Evolutionary conservation across 2,329 filamentous ascomycete species (phyloP), one percentile per base, ranked within the genome.

Genomic region (Apiospora kogelbergensis): DNA sequence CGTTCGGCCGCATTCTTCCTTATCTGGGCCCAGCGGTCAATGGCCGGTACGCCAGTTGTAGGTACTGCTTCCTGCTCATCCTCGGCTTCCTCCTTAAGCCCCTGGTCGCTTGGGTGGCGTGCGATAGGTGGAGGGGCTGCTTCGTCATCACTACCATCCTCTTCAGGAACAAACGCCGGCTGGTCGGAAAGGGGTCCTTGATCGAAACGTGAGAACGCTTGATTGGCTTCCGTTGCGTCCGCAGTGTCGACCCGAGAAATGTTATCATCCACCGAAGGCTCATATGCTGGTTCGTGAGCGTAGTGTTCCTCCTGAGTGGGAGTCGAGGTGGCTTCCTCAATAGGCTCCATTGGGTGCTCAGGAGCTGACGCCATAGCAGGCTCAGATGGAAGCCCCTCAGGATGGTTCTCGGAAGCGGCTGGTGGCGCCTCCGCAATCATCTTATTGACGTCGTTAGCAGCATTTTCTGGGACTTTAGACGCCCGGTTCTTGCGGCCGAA

Each of bases 21-120:
- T 73, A 98, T 98, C 80, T 97, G 94, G 0, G 95, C 95, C 96
- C 96, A 99, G 68, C 95, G 90, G 78, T 98, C 95, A 72, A 92
- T 86, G 41, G 83, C 82, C 4, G 84, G 83, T 9, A 79, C 72
- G 0, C 73, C 67, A 26, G 77, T 76, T 3, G 77, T 75, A 33
- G 79, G 76, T 37, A 79, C 72, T 40, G 77, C 75, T 42, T 75
- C 74, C n/a, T 78, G 73, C 26, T 71, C 67, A 70, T 76, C 65
- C 68, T 76, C 63, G 71, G 75, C 26, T 6, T 68, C 67, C n/a
- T 69, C 70, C 33, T 63, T 69, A 42, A 69, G 63, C 4, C 66
- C 68, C 45, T 71, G 69, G 57, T 68, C 64, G 57, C 70, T 72
- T 11, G 70, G 68, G 69, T 82, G 81, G 26, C 86, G 82, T 15